Evolutionary conservation across 2,329 filamentous ascomycete species (phyloP), one percentile per base, ranked within the genome.

Genomic region (Alternaria atra): DNA sequence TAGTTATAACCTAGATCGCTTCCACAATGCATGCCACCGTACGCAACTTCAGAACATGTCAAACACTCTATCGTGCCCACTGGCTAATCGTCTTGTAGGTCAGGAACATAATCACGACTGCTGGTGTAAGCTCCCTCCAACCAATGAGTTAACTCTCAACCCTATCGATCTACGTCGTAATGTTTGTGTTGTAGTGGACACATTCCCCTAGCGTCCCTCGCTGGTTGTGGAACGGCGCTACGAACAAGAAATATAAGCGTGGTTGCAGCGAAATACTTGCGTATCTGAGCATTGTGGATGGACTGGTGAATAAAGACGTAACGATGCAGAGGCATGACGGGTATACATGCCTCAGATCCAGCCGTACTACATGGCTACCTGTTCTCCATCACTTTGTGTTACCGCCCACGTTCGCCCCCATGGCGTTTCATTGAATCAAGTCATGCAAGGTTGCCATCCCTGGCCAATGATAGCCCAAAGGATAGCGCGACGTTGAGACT

Each of bases 1-100:
- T 51, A 23, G 37, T 32, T 43, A 55, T 60, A 60, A 32, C 46
- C 57, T 50, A 46, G 25, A 42, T 60, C 6, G 30, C 15, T 17
- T 44, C 35, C 27, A 27, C 37, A 51, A 51, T 40, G 29, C 46
- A 51, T 34, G 37, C 17, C 39, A 37, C 17, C 6, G 29, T 15
- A 13, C 12, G 37, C 29, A 43, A 27, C 32, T 29, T 34, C 37
- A 39, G 42, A 29, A 29, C 10, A 29, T 17, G 25, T 2, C 2
- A 17, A 17, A 27, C 5, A 6, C 13, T 17, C 42, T 29, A 12
- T 30, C 9, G 5, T 17, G 17, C 8, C 20, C 25, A 30, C 10
- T 2, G 13, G 13, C 15, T 25, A 7, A 8, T 25, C 17, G 13
- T 35, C 17, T 23, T 9, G 17, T 48, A 5, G 20, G 17, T 2